A percentile compares a stretch with the other conserved stretches of the same genome.
phyloP scores from a whole-genome alignment of 768 basidiomycete genomes.

The Suillus paluster region DNA sequence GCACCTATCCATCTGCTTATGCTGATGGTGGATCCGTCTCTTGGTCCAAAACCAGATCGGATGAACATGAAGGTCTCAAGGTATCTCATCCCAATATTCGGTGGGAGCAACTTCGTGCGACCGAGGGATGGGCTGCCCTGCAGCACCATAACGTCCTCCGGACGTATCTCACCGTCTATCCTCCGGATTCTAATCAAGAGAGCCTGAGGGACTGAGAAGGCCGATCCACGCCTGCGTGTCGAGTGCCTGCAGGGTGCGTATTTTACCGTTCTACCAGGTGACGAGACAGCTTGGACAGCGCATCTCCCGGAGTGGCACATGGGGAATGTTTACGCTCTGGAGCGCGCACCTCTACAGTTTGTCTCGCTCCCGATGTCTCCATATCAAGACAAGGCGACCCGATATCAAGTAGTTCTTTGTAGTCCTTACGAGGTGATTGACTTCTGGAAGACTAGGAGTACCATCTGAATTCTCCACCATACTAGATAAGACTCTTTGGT shows the following conservation, averaged over 20 bases:
- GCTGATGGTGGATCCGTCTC: constrained; percentile 63
- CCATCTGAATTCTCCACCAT: constrained; percentile 8
- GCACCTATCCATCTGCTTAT: constrained; percentile 62
- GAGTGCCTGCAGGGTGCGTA: constrained; percentile 75
- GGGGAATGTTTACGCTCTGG: constrained; percentile 86
- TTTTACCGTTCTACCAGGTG: constrained; percentile 65
- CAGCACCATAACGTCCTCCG: constrained; percentile 80
- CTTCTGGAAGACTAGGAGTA: not conserved
- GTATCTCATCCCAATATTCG: constrained; percentile 70
- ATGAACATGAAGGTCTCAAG: constrained; percentile 51
- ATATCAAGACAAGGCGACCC: constrained; percentile 39
- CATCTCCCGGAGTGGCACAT: constrained; percentile 64
- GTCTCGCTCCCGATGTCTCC: constrained; percentile 55
- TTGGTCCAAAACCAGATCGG: constrained; percentile 55
- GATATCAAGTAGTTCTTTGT: constrained; percentile 74
- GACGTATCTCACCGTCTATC: constrained; percentile 61
- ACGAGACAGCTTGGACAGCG: constrained; percentile 24
- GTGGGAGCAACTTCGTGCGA: constrained; percentile 74
- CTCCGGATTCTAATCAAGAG: constrained; percentile 35
- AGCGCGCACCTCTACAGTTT: constrained; percentile 51
- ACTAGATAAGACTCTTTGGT: constrained; percentile 82
- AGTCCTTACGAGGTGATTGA: constrained; percentile 77
- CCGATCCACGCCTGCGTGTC: constrained; percentile 54
- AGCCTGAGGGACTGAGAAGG: not conserved
- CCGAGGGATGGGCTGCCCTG: constrained; percentile 86